A percentile compares a stretch with the other conserved stretches of the same genome.
Evolutionary conservation across 2,329 filamentous ascomycete genomes (phyloP).

Genomic region (Ploettnerulaceae sp.): DNA sequence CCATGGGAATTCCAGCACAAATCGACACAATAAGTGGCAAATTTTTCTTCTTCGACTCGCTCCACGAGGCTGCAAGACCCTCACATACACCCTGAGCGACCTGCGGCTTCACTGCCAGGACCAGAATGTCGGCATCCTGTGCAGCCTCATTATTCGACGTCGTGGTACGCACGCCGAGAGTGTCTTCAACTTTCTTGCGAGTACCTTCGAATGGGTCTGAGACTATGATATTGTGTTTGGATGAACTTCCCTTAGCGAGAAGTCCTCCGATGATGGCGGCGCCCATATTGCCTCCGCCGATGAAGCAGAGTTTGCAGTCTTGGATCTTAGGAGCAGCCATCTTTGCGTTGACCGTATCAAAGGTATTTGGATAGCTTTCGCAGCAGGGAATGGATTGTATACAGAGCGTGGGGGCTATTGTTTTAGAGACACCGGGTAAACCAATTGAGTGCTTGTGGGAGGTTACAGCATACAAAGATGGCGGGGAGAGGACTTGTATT

Average conservation of each 20-base stretch:
- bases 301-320: constrained; percentile 11
- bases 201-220: constrained; percentile 8
- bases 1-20: constrained; percentile 7
- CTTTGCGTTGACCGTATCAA: too few species aligned
- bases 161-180: constrained; percentile 6
- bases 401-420: too few species aligned
- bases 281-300: constrained; percentile 12
- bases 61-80: constrained; percentile 4
- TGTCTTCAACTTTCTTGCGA: constrained; percentile 6
- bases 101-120: constrained; percentile 10
- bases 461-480: too few species aligned
- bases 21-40: constrained; percentile 10
- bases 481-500: too few species aligned
- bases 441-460: too few species aligned
- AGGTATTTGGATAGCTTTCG: too few species aligned
- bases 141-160: constrained; percentile 6
- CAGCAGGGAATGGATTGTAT: too few species aligned
- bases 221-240: constrained; percentile 10
- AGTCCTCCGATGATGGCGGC: constrained; percentile 10
- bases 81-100: constrained; percentile 8
- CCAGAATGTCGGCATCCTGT: constrained; percentile 3
- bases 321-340: constrained; percentile 6
- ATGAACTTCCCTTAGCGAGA: constrained; percentile 7
- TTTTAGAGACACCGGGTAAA: too few species aligned
- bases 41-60: background rate